Evolutionary conservation across 192 early-diverging fungal genomes (phyloP).

Genomic region (Coemansia sp.): DNA sequence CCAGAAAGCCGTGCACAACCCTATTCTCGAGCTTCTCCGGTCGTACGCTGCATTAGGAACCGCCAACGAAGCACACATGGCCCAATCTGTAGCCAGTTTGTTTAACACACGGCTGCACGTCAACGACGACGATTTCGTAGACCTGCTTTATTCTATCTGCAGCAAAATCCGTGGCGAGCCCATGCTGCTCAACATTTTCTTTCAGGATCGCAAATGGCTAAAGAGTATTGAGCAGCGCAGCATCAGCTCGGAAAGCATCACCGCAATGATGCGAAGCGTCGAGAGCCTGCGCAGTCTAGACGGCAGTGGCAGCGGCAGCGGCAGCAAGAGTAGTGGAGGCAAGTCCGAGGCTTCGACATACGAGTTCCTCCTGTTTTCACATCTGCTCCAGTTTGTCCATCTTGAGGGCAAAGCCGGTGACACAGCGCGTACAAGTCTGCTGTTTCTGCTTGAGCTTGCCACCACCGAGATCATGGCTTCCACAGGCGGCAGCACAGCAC

Average conservation of each 20-base stretch:
- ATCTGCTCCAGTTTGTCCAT: constrained; percentile 87
- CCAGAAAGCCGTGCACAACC: constrained; percentile 86
- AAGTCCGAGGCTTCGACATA: constrained; percentile 34
- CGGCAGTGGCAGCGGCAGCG: not conserved
- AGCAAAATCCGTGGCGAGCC: constrained; percentile 52
- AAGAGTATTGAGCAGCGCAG: constrained; percentile 46
- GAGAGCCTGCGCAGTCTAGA: constrained; percentile 36
- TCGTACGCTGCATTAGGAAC: constrained; percentile 50
- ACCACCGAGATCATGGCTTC: constrained; percentile 56
- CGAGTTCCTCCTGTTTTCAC: constrained; percentile 86
- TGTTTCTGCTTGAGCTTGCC: constrained; percentile 82
- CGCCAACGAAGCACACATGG: constrained; percentile 4
- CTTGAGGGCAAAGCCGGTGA: constrained; percentile 82
- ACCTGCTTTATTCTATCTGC: constrained; percentile 46
- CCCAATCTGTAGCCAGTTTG: constrained; percentile 21
- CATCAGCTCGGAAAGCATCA: constrained; percentile 25
- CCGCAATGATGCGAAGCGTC: constrained; percentile 53
- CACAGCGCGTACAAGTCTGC: constrained; percentile 78
- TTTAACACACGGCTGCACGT: constrained; percentile 17
- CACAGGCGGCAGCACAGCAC: constrained; percentile 53
- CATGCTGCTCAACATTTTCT: constrained; percentile 51
- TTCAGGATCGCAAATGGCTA: constrained; percentile 48
- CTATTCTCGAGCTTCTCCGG: constrained; percentile 72
- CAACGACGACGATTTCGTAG: constrained; percentile 45
- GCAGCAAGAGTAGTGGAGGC: not conserved